A percentile compares a stretch with the other conserved stretches of the same genome.
These are phyloP conservation scores for Apiotrichum gamsii DNA, from an alignment of 1,284 basidiomycete genomes.

Conservation along the genomic window DNA sequence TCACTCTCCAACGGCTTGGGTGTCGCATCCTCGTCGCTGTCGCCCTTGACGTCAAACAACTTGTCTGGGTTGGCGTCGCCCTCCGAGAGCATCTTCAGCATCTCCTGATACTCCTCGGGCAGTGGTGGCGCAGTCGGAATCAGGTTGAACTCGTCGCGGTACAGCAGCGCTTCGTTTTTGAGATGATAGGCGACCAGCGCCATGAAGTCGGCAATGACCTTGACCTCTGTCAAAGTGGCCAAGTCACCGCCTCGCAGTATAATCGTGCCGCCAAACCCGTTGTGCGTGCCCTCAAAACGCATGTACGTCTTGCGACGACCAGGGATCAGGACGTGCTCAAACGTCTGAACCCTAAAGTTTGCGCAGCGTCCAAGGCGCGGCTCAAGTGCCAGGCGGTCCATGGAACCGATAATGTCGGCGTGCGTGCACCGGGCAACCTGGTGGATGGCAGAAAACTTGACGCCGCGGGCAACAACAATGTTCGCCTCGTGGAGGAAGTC, in stretches of 20 bases:
- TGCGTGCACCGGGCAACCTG: conserved; percentile 90
- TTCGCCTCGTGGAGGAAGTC: conserved; percentile 82
- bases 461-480: conserved; percentile 83
- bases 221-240: conserved; percentile 72
- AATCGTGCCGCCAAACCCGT: conserved; percentile 89
- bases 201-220: conserved; percentile 86
- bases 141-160: conserved; percentile 86
- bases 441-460: conserved; percentile 80
- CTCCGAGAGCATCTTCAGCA: conserved; percentile 26
- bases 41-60: neutral
- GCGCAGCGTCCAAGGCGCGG: conserved; percentile 84
- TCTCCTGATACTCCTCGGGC: conserved; percentile 31
- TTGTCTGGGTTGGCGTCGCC: conserved; percentile 1
- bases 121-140: conserved; percentile 52
- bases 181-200: conserved; percentile 79
- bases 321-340: conserved; percentile 84
- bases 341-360: conserved; percentile 86
- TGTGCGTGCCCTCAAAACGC: conserved; percentile 91
- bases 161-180: conserved; percentile 88
- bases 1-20: conserved; percentile 55
- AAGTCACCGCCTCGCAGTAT: conserved; percentile 83
- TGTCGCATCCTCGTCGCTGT: conserved; percentile 4
- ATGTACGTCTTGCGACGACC: conserved; percentile 90
- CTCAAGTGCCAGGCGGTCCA: conserved; percentile 87
- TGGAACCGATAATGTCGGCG: conserved; percentile 88